Conservation (phyloP, 169 alveolate genomes). For the Babesia ovata region DNA sequence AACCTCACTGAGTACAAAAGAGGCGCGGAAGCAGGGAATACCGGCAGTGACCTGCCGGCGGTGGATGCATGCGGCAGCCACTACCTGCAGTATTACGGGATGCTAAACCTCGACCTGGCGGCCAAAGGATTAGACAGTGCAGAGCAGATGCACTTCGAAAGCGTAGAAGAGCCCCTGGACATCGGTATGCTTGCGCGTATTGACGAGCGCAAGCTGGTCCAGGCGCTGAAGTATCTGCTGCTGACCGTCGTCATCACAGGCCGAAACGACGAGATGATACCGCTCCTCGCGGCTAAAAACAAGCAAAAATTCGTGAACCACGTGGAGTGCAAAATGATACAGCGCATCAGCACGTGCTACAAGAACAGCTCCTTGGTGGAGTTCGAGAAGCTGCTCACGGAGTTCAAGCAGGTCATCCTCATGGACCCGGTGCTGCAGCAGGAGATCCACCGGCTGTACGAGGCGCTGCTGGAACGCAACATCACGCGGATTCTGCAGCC, state of each 20-base stretch:
- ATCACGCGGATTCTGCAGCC: constrained; percentile 88
- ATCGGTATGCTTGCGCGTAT: constrained; percentile 63
- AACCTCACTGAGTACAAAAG: constrained; percentile 39
- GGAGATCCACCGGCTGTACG: constrained; percentile 86
- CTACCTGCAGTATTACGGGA: constrained; percentile 66
- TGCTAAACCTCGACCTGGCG: constrained; percentile 41
- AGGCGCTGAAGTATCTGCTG: constrained; percentile 87
- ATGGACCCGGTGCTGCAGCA: constrained; percentile 84
- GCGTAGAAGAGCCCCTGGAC: constrained; percentile 43
- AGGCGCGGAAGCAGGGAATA: neutral
- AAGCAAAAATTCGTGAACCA: constrained; percentile 83
- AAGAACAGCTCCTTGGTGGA: constrained; percentile 86
- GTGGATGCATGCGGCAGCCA: constrained; percentile 48
- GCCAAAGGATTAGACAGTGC: neutral
- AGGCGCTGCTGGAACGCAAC: constrained; percentile 87
- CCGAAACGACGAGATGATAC: constrained; percentile 77
- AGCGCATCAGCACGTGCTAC: constrained; percentile 85
- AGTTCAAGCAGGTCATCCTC: constrained; percentile 77
- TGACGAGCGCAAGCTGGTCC: constrained; percentile 81
- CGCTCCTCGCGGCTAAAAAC: constrained; percentile 78
- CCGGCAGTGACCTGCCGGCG: neutral
- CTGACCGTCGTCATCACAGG: constrained; percentile 89
- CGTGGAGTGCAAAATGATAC: constrained; percentile 86
- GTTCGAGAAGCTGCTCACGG: constrained; percentile 85
- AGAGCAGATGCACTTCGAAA: constrained; percentile 25